Conservation (phyloP, 2,329 filamentous ascomycete species). For the Xylariaceae sp. region DNA sequence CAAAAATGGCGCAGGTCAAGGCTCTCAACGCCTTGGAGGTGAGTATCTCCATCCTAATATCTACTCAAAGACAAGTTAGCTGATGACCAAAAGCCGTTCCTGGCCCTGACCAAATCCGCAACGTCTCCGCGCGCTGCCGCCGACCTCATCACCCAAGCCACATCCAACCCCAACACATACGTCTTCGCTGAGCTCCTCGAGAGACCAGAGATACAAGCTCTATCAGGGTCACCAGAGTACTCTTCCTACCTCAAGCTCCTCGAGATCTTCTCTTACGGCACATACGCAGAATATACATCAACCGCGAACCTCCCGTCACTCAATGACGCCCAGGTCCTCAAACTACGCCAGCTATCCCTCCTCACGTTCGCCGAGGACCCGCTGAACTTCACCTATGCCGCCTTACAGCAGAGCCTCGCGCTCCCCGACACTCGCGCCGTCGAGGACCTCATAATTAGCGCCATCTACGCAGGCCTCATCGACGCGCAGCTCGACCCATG, state of each 20-base stretch:
- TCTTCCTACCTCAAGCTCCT: constrained; percentile 63
- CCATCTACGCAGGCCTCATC: constrained; percentile 81
- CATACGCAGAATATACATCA: constrained; percentile 67
- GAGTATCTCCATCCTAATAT: constrained; percentile 19
- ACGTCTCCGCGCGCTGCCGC: constrained; percentile 77
- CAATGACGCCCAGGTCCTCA: constrained; percentile 66
- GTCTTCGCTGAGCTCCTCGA: constrained; percentile 92
- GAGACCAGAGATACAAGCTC: constrained; percentile 69
- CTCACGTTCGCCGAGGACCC: constrained; percentile 70
- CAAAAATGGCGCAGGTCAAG: constrained; percentile 67
- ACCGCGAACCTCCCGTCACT: constrained; percentile 61
- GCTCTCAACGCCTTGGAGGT: constrained; percentile 61
- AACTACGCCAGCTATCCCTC: constrained; percentile 87
- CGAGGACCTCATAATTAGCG: constrained; percentile 79
- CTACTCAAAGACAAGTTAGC: not conserved
- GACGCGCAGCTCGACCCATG: constrained; percentile 78
- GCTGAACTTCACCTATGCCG: constrained; percentile 64
- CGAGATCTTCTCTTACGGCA: constrained; percentile 88
- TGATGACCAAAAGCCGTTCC: constrained; percentile 61
- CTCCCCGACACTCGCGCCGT: constrained; percentile 64
- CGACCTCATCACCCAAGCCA: constrained; percentile 82
- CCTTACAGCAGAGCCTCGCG: constrained; percentile 61
- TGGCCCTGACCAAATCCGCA: constrained; percentile 81
- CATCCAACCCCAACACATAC: constrained; percentile 82
- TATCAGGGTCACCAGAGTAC: constrained; percentile 58